Evolutionary conservation across 768 basidiomycete genomes (phyloP).

Genomic region (Trametes villosa): DNA sequence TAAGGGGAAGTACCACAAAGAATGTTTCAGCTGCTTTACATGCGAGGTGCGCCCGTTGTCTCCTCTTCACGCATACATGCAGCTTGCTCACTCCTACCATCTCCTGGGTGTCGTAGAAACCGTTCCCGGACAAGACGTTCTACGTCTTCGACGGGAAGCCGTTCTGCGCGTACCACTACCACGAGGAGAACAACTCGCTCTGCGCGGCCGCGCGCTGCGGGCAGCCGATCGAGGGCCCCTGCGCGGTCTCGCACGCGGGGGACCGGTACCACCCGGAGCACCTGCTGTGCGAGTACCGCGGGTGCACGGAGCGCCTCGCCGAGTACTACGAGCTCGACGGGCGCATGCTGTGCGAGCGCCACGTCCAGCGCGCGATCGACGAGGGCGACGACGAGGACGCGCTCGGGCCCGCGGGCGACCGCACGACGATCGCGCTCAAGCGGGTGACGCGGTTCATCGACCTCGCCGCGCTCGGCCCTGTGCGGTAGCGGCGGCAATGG

Average conservation of each 20-base stretch:
- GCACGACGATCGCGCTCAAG: slow-evolving; percentile 63
- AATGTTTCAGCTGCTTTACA: slow-evolving; percentile 86
- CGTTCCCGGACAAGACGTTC: slow-evolving; percentile 90
- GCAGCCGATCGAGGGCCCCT: slow-evolving; percentile 91
- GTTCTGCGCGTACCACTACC: slow-evolving; percentile 90
- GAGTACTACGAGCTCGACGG: slow-evolving; percentile 93
- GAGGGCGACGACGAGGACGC: slow-evolving; percentile 27
- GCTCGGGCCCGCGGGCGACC: slow-evolving; percentile 24
- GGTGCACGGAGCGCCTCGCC: slow-evolving; percentile 59
- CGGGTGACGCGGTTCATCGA: slow-evolving; percentile 84
- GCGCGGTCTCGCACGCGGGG: slow-evolving; percentile 82
- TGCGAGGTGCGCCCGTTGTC: slow-evolving; percentile 64
- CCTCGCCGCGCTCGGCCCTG: slow-evolving; percentile 42
- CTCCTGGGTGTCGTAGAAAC: slow-evolving; percentile 52
- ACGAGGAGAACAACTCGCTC: slow-evolving; percentile 87
- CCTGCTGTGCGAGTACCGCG: slow-evolving; percentile 76
- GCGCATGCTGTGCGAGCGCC: slow-evolving; percentile 84
- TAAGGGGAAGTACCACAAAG: slow-evolving; percentile 92
- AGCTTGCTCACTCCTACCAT: not conserved
- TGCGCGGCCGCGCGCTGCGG: slow-evolving; percentile 81
- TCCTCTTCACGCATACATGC: not conserved
- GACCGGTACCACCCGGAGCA: slow-evolving; percentile 89
- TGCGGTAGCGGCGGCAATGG: slow-evolving; percentile 17
- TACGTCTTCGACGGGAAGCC: slow-evolving; percentile 92
- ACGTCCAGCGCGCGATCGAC: slow-evolving; percentile 49